Conservation (phyloP, 768 basidiomycete species). For the Ramaria sp. region DNA sequence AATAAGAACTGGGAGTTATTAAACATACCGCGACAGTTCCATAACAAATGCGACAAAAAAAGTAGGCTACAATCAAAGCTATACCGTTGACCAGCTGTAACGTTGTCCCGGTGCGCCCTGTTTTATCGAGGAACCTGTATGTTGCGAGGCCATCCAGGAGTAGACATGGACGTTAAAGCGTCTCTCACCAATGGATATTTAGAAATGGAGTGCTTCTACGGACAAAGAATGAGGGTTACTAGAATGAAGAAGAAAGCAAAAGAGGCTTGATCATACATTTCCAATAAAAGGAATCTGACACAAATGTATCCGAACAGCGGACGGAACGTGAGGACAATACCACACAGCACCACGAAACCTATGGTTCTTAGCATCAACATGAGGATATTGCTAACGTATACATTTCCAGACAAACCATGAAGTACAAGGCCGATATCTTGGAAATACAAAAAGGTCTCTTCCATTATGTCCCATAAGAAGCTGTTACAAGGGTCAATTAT, state of each 20-base stretch:
- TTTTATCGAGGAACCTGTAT: conserved; percentile 67
- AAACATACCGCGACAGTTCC: conserved; percentile 33
- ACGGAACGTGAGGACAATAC: conserved; percentile 12
- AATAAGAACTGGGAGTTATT: not conserved
- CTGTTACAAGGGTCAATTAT: conserved; percentile 33
- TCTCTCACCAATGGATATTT: conserved; percentile 69
- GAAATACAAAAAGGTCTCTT: conserved; percentile 52
- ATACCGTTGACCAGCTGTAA: conserved; percentile 66
- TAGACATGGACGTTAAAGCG: conserved; percentile 7
- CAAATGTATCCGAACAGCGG: conserved; percentile 76
- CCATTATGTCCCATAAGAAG: conserved; percentile 78
- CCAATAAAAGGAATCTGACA: conserved; percentile 73
- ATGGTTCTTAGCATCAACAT: conserved; percentile 53
- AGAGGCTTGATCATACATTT: conserved; percentile 35
- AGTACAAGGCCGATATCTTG: conserved; percentile 63
- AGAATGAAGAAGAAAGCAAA: not conserved
- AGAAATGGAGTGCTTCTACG: conserved; percentile 73
- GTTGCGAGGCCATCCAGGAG: not conserved
- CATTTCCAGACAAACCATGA: conserved; percentile 41
- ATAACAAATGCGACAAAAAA: conserved; percentile 57
- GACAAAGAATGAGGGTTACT: not conserved
- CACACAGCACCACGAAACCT: conserved; percentile 50
- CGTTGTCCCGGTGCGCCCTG: conserved; percentile 52
- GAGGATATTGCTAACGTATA: not conserved
- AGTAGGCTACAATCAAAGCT: conserved; percentile 55